Evolutionary conservation across 139 green algal species (phyloP).

Genomic region (Chlorella sp.): DNA sequence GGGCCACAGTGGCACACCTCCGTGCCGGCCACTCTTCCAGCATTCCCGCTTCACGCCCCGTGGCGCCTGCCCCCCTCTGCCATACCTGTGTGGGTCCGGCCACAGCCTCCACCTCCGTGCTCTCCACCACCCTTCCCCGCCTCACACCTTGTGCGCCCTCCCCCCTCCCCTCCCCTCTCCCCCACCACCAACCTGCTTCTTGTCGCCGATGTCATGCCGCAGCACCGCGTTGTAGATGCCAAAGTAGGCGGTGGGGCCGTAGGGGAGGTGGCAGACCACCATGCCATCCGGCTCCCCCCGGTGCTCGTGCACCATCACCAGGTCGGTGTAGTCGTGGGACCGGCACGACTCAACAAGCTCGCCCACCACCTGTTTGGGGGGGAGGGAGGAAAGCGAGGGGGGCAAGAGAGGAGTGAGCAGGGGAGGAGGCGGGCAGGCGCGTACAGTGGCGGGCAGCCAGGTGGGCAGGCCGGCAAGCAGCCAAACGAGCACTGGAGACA

Average conservation of each 20-base stretch:
- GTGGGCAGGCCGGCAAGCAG: background rate
- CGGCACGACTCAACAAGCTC: constrained; percentile 93
- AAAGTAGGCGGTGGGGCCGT: constrained; percentile 98
- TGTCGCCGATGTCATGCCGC: constrained; percentile 96
- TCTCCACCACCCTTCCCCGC: background rate
- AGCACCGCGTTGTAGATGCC: constrained; percentile 92
- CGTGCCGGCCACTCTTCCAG: too few species aligned
- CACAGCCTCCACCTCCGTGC: too few species aligned
- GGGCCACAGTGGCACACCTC: too few species aligned
- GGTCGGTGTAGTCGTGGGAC: constrained; percentile 93
- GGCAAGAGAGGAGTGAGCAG: background rate
- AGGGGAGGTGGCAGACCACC: constrained; percentile 97
- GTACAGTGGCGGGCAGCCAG: background rate
- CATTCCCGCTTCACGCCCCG: too few species aligned
- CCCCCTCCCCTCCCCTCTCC: too few species aligned
- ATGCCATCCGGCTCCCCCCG: constrained; percentile 96
- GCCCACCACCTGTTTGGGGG: constrained; percentile 71
- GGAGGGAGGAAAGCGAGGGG: too few species aligned
- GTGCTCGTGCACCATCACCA: constrained; percentile 98
- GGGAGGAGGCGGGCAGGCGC: background rate
- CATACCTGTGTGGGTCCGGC: background rate
- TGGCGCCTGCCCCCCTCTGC: background rate
- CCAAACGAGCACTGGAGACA: background rate
- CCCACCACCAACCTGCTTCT: constrained; percentile 65
- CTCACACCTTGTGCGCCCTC: background rate